phyloP scores from a whole-genome alignment of 140 eudicot species.

The Cichorium intybus region DNA sequence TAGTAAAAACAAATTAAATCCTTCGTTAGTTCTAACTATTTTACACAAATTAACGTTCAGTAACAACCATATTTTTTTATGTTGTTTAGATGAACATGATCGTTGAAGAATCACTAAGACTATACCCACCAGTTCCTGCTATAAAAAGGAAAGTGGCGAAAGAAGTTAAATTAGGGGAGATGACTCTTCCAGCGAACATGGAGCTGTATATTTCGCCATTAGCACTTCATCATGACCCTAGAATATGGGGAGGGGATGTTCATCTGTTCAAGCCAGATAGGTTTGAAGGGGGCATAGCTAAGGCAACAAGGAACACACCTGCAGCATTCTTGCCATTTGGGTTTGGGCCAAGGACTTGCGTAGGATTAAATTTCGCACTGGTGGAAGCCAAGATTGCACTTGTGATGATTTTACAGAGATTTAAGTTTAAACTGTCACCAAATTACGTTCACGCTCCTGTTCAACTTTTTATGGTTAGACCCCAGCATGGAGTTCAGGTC shows the following conservation, averaged over 20 bases:
- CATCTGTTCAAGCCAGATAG: conserved; percentile 46
- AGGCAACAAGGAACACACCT: conserved; percentile 42
- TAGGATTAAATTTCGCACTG: conserved; percentile 45
- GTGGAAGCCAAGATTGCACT: conserved; percentile 54
- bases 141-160: conserved; percentile 38
- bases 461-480: conserved; percentile 45
- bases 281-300: conserved; percentile 43
- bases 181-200: conserved; percentile 32
- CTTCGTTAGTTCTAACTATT: not conserved
- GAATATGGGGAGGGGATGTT: conserved; percentile 51
- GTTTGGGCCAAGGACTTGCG: conserved; percentile 50
- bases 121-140: conserved; percentile 44
- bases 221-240: conserved; percentile 46
- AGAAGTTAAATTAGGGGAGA: conserved; percentile 37
- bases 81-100: conserved; percentile 41
- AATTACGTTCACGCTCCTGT: conserved; percentile 49
- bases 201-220: conserved; percentile 42
- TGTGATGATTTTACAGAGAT: conserved; percentile 43
- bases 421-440: conserved; percentile 40
- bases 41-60: not conserved
- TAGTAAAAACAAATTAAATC: conserved; percentile 18
- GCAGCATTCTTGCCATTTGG: conserved; percentile 53
- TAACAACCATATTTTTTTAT: not conserved
- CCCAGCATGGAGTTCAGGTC: conserved; percentile 48
- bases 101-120: conserved; percentile 45